Base-by-base conservation (phyloP, 1,284 basidiomycete genomes). In the Cutaneotrichosporon cutaneum region DNA sequence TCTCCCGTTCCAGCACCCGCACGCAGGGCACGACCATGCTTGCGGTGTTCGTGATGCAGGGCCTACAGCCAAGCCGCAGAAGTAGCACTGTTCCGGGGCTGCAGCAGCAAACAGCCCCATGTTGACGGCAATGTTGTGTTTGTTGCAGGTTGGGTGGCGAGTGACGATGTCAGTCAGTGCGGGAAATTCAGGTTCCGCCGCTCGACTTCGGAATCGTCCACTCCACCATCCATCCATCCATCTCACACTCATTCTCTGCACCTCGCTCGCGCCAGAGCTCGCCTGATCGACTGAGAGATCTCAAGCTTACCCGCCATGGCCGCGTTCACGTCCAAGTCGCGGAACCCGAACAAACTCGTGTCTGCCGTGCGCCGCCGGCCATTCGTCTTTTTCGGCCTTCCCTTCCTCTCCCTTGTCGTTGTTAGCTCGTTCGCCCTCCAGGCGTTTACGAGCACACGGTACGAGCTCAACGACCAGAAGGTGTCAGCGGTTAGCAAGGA, bases 371-470 rank as follows among this genome's bases (percentile, higher is more conserved):
- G 81, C 18, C 69, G 72, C 10, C 76, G 71, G 18, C 83, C 83
- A 9, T 82, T 84, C 68, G 68, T 82, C 21, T 70, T 79, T 57
- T 97, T 97, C 68, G 94, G 94, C 8, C 78, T 94, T 2, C 92
- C 94, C 0, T 97, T 98, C 79, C 67, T 96, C 22, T 76, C 88
- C 61, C 83, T 94, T 71, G 89, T 97, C 75, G 91, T 97, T 64
- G 87, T 84, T 9, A 88, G 90, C 16, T 92, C 90, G n/a, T 97
- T 89, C 73, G 92, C 86, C 2, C 82, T 99, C 55, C 85, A 88
- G 45, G 83, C 85, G 4, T 87, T 99, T 74, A 94, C 94, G 0
- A 90, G 94, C 79, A 94, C 90, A 16, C 84, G 91, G 39, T 98
- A 97, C 77, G 94, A 96, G 74, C 81, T 92, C 68, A 89, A 94